Conservation (phyloP, 2,329 filamentous ascomycete genomes). For the Arthrinium puccinioides region DNA sequence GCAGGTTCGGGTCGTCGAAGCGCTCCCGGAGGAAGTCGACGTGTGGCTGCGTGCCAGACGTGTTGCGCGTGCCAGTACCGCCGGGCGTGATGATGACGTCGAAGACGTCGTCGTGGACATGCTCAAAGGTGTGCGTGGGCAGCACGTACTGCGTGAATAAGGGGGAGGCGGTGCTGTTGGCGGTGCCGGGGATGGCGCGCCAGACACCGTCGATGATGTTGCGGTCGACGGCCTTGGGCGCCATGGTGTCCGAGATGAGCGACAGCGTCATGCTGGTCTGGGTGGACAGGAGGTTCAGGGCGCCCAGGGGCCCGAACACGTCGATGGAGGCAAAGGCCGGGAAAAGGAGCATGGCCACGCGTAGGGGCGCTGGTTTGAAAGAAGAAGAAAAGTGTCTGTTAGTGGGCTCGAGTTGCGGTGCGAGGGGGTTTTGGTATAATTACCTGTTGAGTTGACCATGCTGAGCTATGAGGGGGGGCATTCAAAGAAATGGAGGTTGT, state of each 20-base stretch:
- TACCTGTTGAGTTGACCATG: too few species aligned
- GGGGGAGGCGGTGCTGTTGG: conserved; percentile 4
- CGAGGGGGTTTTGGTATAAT: too few species aligned
- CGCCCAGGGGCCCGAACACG: conserved; percentile 20
- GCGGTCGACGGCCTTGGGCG: conserved; percentile 14
- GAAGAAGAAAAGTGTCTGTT: too few species aligned
- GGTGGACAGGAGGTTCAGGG: conserved; percentile 17
- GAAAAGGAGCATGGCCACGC: conserved; percentile 19
- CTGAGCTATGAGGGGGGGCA: too few species aligned
- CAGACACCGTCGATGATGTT: conserved; percentile 11
- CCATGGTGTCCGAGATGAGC: conserved; percentile 13
- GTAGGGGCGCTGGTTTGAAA: conserved; percentile 11
- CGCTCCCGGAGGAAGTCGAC: conserved; percentile 11
- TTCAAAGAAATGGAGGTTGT: too few species aligned
- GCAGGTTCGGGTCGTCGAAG: conserved; percentile 4
- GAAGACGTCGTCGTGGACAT: conserved; percentile 1
- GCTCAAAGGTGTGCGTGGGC: conserved; percentile 15
- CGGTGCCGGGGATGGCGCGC: conserved; percentile 3
- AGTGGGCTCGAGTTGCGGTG: too few species aligned
- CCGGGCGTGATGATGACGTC: conserved; percentile 18
- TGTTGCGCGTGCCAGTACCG: conserved; percentile 11
- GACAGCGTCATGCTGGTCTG: conserved; percentile 15
- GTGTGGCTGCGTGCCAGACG: conserved; percentile 14
- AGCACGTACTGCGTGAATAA: conserved; percentile 12
- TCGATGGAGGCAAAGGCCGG: conserved; percentile 20